These are phyloP conservation scores for Austroboletus eburneus DNA, from an alignment of 768 basidiomycete species.

Conservation along the genomic window DNA sequence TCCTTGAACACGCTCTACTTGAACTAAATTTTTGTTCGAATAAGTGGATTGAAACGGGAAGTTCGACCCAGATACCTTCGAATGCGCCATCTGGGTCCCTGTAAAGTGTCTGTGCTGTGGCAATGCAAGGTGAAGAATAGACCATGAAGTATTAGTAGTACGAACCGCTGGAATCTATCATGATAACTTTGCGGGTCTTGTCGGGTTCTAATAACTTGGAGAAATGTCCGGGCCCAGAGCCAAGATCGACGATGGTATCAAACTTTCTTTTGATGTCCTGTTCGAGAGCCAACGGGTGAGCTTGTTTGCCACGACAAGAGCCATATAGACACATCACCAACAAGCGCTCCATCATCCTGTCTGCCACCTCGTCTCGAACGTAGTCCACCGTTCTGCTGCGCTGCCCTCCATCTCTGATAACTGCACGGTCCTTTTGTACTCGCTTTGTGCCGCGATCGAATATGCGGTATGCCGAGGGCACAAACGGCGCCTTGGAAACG, in stretches of 20 bases:
- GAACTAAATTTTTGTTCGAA: constrained; percentile 44
- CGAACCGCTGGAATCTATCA: constrained; percentile 87
- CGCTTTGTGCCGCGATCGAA: constrained; percentile 83
- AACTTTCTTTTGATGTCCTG: constrained; percentile 93
- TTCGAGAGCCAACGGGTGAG: not conserved
- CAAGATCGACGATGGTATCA: constrained; percentile 75
- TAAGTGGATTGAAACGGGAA: not conserved
- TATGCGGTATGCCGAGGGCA: constrained; percentile 60
- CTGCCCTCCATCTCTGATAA: constrained; percentile 48
- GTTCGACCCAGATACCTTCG: constrained; percentile 69
- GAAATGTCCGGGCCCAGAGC: constrained; percentile 90
- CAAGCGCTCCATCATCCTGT: constrained; percentile 86
- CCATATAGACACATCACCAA: constrained; percentile 46
- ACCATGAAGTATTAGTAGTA: constrained; percentile 1
- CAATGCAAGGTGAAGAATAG: constrained; percentile 3
- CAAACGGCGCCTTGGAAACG: constrained; percentile 44
- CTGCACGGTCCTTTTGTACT: constrained; percentile 75
- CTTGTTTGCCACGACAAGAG: not conserved
- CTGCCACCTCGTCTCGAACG: constrained; percentile 85
- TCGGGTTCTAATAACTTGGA: constrained; percentile 71
- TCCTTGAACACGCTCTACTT: constrained; percentile 68
- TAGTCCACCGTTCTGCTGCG: constrained; percentile 85
- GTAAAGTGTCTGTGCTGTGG: constrained; percentile 60
- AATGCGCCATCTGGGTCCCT: constrained; percentile 79
- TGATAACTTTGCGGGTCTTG: constrained; percentile 65